Conservation (phyloP, 2,329 filamentous ascomycete species). For the Colletotrichum karsti region DNA sequence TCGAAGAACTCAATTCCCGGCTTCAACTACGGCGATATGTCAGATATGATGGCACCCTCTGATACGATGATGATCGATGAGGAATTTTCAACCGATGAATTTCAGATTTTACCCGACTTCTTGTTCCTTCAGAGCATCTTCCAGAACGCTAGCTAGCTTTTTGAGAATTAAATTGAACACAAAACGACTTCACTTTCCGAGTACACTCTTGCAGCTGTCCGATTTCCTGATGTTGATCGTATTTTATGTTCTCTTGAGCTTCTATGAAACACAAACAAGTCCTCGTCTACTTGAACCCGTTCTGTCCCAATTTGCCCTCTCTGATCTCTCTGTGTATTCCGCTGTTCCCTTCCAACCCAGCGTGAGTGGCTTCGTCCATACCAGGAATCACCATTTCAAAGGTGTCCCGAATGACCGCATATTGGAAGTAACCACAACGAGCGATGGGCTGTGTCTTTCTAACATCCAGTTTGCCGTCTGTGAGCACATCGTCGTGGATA, state of each 20-base stretch:
- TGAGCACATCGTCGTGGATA: constrained; percentile 62
- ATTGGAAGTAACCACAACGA: constrained; percentile 67
- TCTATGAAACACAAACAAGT: background rate
- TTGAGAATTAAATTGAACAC: background rate
- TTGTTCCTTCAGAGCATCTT: background rate
- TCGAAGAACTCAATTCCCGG: background rate
- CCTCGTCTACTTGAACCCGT: background rate
- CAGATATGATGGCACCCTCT: background rate
- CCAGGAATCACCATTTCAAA: constrained; percentile 67
- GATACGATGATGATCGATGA: background rate
- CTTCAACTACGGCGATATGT: background rate
- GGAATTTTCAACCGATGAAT: background rate
- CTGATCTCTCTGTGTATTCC: constrained; percentile 39
- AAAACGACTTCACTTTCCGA: background rate
- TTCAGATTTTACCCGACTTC: background rate
- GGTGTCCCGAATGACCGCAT: constrained; percentile 61
- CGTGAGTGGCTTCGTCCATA: constrained; percentile 31
- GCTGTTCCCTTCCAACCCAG: constrained; percentile 1
- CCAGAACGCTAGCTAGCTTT: background rate
- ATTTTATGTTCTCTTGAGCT: background rate
- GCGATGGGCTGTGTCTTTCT: constrained; percentile 67
- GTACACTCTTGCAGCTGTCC: background rate
- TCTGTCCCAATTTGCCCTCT: constrained; percentile 49
- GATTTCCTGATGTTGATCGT: background rate
- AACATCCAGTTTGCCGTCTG: constrained; percentile 63